phyloP scores from a whole-genome alignment of 1,139 yeast species.

The Yamadazyma triangularis region DNA sequence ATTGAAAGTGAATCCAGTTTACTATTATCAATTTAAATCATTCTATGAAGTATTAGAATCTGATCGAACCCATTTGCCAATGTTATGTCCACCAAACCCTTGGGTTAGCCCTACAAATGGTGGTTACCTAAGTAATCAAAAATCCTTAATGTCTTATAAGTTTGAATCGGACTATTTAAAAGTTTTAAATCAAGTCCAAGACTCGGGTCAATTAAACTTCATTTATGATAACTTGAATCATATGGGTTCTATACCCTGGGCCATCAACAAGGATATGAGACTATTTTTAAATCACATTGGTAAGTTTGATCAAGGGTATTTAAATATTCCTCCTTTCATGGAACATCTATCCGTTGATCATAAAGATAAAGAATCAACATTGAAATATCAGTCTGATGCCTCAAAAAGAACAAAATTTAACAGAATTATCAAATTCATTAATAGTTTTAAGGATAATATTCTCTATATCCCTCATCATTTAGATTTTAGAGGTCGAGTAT shows the following conservation, averaged over 20 bases:
- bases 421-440: slow-evolving; percentile 15
- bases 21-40: slow-evolving; percentile 3
- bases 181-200: slow-evolving; percentile 23
- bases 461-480: slow-evolving; percentile 37
- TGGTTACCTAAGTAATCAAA: slow-evolving; percentile 27
- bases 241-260: slow-evolving; percentile 33
- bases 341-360: neutral
- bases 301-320: slow-evolving; percentile 20
- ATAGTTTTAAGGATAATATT: slow-evolving; percentile 22
- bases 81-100: slow-evolving; percentile 35
- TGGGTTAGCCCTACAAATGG: slow-evolving; percentile 35
- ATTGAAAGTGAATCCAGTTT: slow-evolving; percentile 8
- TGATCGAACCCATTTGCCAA: slow-evolving; percentile 22
- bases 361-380: neutral
- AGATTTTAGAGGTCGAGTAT: slow-evolving; percentile 42
- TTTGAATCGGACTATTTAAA: slow-evolving; percentile 15
- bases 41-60: slow-evolving; percentile 2
- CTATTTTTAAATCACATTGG: slow-evolving; percentile 19
- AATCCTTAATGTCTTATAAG: slow-evolving; percentile 21
- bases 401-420: slow-evolving; percentile 20
- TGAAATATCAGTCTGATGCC: slow-evolving; percentile 4
- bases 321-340: slow-evolving; percentile 23
- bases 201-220: slow-evolving; percentile 30
- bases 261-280: slow-evolving; percentile 25
- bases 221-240: slow-evolving; percentile 26